These are phyloP conservation scores for Persicaria tinctoria DNA, from an alignment of 148 eudicot species.

Conservation along the genomic window DNA sequence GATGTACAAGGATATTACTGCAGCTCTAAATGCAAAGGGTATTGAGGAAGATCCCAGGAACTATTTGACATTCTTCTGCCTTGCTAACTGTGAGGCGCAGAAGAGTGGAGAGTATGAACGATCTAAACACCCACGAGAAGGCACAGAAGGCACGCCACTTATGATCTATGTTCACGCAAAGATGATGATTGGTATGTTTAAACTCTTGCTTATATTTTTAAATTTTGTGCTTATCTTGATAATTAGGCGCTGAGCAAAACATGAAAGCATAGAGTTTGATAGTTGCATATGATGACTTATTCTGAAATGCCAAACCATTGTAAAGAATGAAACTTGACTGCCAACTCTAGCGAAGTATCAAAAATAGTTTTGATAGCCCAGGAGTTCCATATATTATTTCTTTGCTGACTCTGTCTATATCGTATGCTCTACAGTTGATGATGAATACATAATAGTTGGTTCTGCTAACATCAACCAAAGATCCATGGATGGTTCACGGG, in stretches of 20 bases:
- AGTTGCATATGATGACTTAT: background rate
- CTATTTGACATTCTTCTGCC: constrained; percentile 72
- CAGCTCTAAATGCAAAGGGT: constrained; percentile 51
- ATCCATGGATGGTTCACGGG: constrained; percentile 81
- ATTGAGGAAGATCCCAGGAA: constrained; percentile 66
- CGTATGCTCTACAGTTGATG: constrained; percentile 42
- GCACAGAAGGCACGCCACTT: constrained; percentile 69
- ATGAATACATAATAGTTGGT: constrained; percentile 75
- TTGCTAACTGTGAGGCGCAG: constrained; percentile 65
- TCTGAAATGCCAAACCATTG: background rate
- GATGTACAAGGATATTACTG: too few species aligned
- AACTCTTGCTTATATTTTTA: background rate
- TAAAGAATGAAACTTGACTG: background rate
- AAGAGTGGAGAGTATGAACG: constrained; percentile 62
- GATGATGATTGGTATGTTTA: constrained; percentile 73
- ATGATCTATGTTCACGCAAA: constrained; percentile 87
- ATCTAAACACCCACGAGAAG: constrained; percentile 44
- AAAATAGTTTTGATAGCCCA: too few species aligned
- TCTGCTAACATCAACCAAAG: constrained; percentile 87
- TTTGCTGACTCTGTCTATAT: background rate
- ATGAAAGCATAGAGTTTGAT: too few species aligned
- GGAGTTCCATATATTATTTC: background rate
- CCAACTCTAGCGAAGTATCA: background rate
- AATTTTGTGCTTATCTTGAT: background rate
- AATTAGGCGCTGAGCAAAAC: too few species aligned